Conservation (phyloP, 495 filamentous ascomycete genomes). For the Penicillium parvum region DNA sequence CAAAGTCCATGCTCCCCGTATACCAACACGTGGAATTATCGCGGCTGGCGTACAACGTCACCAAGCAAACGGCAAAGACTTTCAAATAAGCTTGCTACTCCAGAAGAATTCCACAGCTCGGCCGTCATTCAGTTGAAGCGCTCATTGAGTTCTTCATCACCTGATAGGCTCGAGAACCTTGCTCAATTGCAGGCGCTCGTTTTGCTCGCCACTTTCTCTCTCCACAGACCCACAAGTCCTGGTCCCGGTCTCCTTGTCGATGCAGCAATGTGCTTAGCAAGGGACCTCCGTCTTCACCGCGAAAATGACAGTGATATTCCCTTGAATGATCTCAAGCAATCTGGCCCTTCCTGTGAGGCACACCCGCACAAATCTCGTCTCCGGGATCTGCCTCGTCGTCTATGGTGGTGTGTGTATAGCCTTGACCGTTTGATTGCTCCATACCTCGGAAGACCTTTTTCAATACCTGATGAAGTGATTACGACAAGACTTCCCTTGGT, state of each 20-base stretch:
- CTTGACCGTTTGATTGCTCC: constrained; percentile 88
- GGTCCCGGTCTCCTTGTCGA: constrained; percentile 97
- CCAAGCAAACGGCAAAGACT: constrained; percentile 48
- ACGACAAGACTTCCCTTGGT: constrained; percentile 90
- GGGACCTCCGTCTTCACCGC: constrained; percentile 89
- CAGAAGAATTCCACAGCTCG: constrained; percentile 93
- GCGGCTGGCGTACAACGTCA: too few species aligned
- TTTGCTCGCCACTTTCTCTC: constrained; percentile 82
- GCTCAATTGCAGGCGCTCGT: constrained; percentile 92
- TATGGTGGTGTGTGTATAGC: constrained; percentile 97
- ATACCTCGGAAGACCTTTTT: constrained; percentile 89
- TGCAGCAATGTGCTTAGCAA: constrained; percentile 81
- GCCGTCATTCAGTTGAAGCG: constrained; percentile 88
- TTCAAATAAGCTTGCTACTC: constrained; percentile 66
- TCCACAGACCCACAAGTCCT: constrained; percentile 84
- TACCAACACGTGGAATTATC: too few species aligned
- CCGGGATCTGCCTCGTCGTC: constrained; percentile 75
- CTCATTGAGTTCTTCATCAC: constrained; percentile 63
- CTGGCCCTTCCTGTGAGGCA: constrained; percentile 38
- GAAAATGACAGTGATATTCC: constrained; percentile 75
- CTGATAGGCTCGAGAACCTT: constrained; percentile 68
- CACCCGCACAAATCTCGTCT: constrained; percentile 71
- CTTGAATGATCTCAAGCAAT: constrained; percentile 30
- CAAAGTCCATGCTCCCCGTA: constrained; percentile 29
- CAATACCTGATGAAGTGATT: constrained; percentile 88